Evolutionary conservation across 176 grass and related monocot genomes (phyloP).

Genomic region (Phyllostachys edulis): DNA sequence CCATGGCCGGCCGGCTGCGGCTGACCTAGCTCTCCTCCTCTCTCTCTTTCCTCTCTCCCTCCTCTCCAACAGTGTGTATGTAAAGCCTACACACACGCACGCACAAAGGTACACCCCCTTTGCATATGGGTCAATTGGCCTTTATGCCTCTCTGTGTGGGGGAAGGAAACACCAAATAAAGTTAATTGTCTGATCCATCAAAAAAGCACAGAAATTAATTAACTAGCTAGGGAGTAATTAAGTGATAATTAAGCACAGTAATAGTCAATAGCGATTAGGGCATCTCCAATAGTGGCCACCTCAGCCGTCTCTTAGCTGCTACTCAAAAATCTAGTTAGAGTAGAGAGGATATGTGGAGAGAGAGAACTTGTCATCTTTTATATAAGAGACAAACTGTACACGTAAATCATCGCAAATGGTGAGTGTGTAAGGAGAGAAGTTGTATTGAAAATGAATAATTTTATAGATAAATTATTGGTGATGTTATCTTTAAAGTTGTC

Average conservation of each 20-base stretch:
- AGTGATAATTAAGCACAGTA: neutral
- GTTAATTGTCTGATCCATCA: conserved; percentile 14
- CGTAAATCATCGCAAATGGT: no score
- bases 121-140: conserved; percentile 37
- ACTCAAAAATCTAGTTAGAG: no score
- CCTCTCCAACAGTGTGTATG: conserved; percentile 29
- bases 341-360: no score
- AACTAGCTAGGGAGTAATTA: conserved; percentile 10
- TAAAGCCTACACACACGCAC: neutral
- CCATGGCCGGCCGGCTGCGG: conserved; percentile 43
- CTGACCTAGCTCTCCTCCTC: neutral
- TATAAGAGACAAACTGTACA: no score
- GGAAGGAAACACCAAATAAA: conserved; percentile 50
- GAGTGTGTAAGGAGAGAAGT: no score
- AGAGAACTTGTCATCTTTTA: no score
- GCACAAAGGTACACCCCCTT: conserved; percentile 10
- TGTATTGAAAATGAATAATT: no score
- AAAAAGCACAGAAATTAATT: conserved; percentile 24
- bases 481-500: no score
- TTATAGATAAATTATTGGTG: no score
- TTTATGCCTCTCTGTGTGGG: conserved; percentile 30
- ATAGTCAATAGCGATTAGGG: neutral
- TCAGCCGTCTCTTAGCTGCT: no score
- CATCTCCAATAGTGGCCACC: no score
- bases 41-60: neutral